Base-by-base conservation (phyloP, 2,329 filamentous ascomycete species). In the Diaporthe destruens region DNA sequence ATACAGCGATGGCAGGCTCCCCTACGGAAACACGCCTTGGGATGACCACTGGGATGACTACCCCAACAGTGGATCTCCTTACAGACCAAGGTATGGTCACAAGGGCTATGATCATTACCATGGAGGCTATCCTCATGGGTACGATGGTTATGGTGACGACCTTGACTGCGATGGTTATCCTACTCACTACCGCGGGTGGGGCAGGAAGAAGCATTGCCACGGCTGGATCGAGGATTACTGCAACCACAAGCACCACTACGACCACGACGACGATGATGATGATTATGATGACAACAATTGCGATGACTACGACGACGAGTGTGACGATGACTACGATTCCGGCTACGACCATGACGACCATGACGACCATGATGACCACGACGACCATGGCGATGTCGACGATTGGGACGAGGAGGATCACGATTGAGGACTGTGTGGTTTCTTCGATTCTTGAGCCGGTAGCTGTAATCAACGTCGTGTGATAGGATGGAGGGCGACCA, bases 1-100 rank as follows among this genome's bases (percentile, higher is more conserved):
- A 4, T 66, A 66, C 4, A 7, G 57, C 25, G 32, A 53, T 9
- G 65, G 53, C 23, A 23, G 18, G 23, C 59, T 44, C 44, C 47
- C 42, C 47, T 25, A 36, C n/a, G n/a, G 44, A 25, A 42, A 42
- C 6, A 18, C 39, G 14, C 67, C 67, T 70, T 49, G 55, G 47
- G 44, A 49, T 42, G 55, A 18, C 44, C 20, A 70, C 7, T 68
- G 65, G 65, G 53, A 55, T n/a, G 51, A 68, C 53, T 68, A 68
- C 53, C 49, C 54, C 44, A 34, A 73, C 8, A 11, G 47, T 39
- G 36, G 63, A 12, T 34, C 42, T 6, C 44, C 54, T 4, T 65
- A 71, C 29, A 42, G 42, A 61, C 32, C 8, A 9, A 39, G 25
- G 12, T 32, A 57, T 23, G 42, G 61, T 16, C 47, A 61, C 18